A percentile compares a stretch with the other conserved stretches of the same genome.
phyloP scores from a whole-genome alignment of 176 grass and related monocot species.

The Hsuehochloa calcarea region DNA sequence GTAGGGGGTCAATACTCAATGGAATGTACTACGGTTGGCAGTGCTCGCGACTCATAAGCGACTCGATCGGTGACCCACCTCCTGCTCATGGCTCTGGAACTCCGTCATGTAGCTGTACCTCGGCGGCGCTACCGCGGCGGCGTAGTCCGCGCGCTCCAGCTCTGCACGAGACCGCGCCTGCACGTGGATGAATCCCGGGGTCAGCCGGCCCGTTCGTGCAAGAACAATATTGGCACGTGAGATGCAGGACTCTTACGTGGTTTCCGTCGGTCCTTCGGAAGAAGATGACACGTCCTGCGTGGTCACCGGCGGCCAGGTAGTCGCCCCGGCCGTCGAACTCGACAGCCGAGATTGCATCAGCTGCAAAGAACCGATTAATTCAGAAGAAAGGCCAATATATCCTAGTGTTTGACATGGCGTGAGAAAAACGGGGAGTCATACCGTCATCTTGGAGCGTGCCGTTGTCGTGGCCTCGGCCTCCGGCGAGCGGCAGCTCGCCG shows the following conservation, averaged over 20 bases:
- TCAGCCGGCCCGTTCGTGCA: too few relatives aligned
- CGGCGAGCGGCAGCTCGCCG: not conserved
- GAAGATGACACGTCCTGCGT: conserved; percentile 50
- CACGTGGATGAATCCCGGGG: not conserved
- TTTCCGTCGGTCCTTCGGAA: conserved; percentile 21
- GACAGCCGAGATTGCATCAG: conserved; percentile 36
- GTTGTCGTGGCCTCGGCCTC: not conserved
- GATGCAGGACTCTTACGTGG: not conserved
- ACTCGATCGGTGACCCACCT: conserved; percentile 18
- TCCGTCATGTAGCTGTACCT: conserved; percentile 45
- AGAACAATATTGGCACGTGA: not conserved
- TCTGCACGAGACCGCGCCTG: not conserved
- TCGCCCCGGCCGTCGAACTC: conserved; percentile 49
- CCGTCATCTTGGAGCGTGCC: conserved; percentile 3
- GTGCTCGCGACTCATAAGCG: not conserved
- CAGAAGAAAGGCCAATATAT: not conserved
- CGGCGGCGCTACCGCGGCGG: conserved; percentile 21
- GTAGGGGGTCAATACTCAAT: not conserved
- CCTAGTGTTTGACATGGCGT: not conserved
- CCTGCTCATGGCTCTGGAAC: conserved; percentile 61
- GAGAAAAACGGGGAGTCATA: not conserved
- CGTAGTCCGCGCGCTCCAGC: conserved; percentile 35
- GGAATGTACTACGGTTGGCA: not conserved
- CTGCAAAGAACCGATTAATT: conserved; percentile 16
- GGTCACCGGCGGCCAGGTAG: conserved; percentile 44